Base-by-base conservation (phyloP, 2,329 filamentous ascomycete species). In the Chlorencoelia australis region DNA sequence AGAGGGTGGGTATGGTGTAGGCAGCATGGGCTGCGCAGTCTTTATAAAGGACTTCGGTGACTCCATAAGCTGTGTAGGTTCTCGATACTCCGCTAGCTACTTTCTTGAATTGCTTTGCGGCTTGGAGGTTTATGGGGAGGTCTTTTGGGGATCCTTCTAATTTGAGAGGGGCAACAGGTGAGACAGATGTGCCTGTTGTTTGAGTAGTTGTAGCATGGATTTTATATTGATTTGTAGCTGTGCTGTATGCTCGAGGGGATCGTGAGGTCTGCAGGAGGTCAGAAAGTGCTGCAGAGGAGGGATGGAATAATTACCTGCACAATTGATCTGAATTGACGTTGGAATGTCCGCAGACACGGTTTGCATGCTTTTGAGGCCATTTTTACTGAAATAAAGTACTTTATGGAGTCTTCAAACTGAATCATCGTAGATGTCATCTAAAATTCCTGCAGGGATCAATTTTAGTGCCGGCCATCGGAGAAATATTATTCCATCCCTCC, bases 21-120 rank as follows among this genome's bases (percentile, higher is more conserved):
- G 47, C 37, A 22, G 52, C 50, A 15, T 53, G 51, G 9, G 33
- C 20, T 5, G 47, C 42, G 32, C 51, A 55, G 33, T 47, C 44
- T 30, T 49, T 49, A 20, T 52, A 54, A 68, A 95, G 67, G 40
- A 72, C 67, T 62, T 93, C 80, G 17, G 86, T 91, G 33, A 77
- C 75, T 41, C 77, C 79, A 55, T 91, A 83, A 21, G 87, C 82
- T 37, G 82, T 73, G 58, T 95, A 95, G 9, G 75, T 76, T 51
- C 79, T 75, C 7, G 68, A 69, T 2, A 40, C 30, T 30, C 31
- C 46, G 33, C 39, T 40, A 4, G 42, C 32, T 10, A 42, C 30
- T 14, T 37, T 45, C 27, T 30, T 35, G 26, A 46, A 20, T 19
- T 39, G 41, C 31, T 17, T 22, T 7, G 41, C 42, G 34, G 35